These are phyloP conservation scores for Trametes villosa DNA, from an alignment of 768 basidiomycete species.

Conservation along the genomic window DNA sequence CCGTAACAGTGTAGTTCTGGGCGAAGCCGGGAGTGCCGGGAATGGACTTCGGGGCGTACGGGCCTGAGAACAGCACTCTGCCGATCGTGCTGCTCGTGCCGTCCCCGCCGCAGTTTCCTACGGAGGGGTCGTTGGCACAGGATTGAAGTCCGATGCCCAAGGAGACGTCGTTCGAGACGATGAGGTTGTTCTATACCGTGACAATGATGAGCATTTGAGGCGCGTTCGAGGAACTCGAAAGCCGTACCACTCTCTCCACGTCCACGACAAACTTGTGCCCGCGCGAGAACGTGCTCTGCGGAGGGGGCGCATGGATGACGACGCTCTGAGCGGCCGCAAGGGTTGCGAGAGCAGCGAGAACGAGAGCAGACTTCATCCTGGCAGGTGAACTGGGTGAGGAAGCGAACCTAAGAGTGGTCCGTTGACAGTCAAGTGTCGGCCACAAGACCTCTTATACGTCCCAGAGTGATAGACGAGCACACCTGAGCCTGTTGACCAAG, in stretches of 20 bases:
- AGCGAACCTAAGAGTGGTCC: not conserved
- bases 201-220: not conserved
- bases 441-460: not conserved
- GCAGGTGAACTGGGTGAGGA: not conserved
- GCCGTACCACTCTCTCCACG: conserved; percentile 26
- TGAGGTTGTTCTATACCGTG: conserved; percentile 31
- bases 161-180: conserved; percentile 37
- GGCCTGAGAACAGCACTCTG: conserved; percentile 33
- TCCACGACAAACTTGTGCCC: conserved; percentile 31
- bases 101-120: conserved; percentile 23
- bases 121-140: conserved; percentile 24
- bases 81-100: conserved; percentile 30
- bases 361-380: conserved; percentile 7
- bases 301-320: conserved; percentile 33
- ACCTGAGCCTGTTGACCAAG: not conserved
- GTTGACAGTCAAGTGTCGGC: not conserved
- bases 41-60: conserved; percentile 29
- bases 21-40: not conserved
- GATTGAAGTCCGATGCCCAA: conserved; percentile 36
- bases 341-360: conserved; percentile 25
- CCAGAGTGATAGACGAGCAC: not conserved
- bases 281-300: not conserved
- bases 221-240: not conserved
- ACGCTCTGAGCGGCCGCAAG: conserved; percentile 37
- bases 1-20: conserved; percentile 8